Base-by-base conservation (phyloP, 2,329 filamentous ascomycete species). In the Ophiostoma ips region DNA sequence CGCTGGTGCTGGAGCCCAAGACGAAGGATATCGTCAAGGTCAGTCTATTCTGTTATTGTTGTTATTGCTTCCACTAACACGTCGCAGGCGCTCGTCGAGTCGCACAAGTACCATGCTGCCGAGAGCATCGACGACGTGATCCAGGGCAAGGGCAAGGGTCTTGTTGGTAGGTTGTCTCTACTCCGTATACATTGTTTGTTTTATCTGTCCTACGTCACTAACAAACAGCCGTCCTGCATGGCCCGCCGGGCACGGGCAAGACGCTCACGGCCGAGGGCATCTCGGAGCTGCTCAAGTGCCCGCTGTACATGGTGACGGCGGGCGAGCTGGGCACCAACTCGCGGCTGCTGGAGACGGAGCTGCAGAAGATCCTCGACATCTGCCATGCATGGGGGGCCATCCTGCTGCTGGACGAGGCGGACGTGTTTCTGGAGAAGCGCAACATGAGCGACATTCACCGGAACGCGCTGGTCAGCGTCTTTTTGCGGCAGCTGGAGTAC, bases 401-500 rank as follows among this genome's bases (percentile, higher is more conserved):
- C 7, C 59, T 76, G 18, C 62, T 77, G 4, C 65, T 76, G 3
- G 72, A 75, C 54, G 72, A 75, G 59, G 71, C 71, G 8, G 73
- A 75, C 53, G 70, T 76, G 2, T 76, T 74, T 59, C 68, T 76
- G 59, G 67, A 68, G 1, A 63, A 68, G 59, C 65, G 72, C 5
- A 62, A 68, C 48, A 64, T 65, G 36, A 63, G 64, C 36, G 67
- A 75, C 54, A 65, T 75, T 13, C 62, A 63, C 36, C 64, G 71
- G 15, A 76, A 76, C 57, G 71, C 68, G 45, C 62, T 75, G 3
- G 68, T 72, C 48, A 86, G 81, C 62, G 87, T 94, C 59, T 95
- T 95, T 70, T 69, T 95, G 2, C 80, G 87, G 0, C 73, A 90
- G 51, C 71, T 95, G 0, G 89, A 95, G 64, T 95, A 94, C 63